phyloP scores from a whole-genome alignment of 768 basidiomycete genomes.

The Neoboletus magnificus region DNA sequence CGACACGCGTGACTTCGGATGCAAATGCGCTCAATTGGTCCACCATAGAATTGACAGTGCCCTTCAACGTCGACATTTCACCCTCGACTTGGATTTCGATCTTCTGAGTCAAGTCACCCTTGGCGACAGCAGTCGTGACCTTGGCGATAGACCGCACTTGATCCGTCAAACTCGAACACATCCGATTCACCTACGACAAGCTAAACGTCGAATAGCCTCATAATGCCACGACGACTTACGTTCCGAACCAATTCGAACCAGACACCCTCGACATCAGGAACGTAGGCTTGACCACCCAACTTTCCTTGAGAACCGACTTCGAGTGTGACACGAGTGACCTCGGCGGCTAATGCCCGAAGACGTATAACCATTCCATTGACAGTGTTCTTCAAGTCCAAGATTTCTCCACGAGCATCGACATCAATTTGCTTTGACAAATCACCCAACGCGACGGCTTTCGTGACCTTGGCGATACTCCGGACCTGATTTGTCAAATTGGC shows the following conservation, averaged over 20 bases:
- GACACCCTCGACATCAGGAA: constrained; percentile 90
- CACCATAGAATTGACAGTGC: constrained; percentile 93
- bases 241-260: constrained; percentile 81
- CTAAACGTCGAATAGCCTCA: constrained; percentile 7
- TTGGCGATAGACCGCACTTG: constrained; percentile 80
- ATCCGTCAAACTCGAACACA: constrained; percentile 79
- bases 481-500: constrained; percentile 68
- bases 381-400: constrained; percentile 71
- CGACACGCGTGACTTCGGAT: constrained; percentile 77
- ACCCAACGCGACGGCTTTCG: constrained; percentile 79
- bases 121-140: constrained; percentile 87
- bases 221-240: constrained; percentile 36
- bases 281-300: constrained; percentile 83
- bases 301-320: constrained; percentile 89
- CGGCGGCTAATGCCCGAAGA: constrained; percentile 66
- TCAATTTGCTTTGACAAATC: constrained; percentile 90
- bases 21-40: constrained; percentile 86
- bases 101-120: constrained; percentile 88
- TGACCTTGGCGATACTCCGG: constrained; percentile 57
- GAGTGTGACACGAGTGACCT: constrained; percentile 79
- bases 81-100: constrained; percentile 88
- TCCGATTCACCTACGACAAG: constrained; percentile 58
- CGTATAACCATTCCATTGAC: constrained; percentile 52
- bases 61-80: constrained; percentile 82
- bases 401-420: constrained; percentile 88